Conservation (phyloP, 345 rosid species). For the Physaria fendleri region DNA sequence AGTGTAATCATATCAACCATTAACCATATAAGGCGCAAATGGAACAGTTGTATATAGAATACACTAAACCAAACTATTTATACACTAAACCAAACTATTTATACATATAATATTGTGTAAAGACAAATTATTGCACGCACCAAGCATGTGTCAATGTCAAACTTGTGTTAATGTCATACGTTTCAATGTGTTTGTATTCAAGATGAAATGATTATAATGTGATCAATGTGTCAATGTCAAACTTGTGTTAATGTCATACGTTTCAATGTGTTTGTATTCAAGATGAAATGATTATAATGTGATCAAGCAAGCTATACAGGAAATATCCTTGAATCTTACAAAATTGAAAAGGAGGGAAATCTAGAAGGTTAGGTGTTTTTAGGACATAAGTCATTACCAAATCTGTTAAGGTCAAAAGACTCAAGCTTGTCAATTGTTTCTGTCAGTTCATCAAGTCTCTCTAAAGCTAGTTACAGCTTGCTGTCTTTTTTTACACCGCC, state of each 20-base stretch:
- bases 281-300: no score
- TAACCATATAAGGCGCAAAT: constrained; percentile 6
- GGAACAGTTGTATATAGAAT: constrained; percentile 21
- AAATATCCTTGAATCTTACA: no score
- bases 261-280: background rate
- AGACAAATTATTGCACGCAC: constrained; percentile 27
- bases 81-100: constrained; percentile 10
- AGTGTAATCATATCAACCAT: constrained; percentile 11
- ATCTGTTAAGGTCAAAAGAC: constrained; percentile 24
- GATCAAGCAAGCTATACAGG: no score
- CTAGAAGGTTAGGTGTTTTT: constrained; percentile 14
- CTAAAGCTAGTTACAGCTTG: constrained; percentile 4
- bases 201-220: no score
- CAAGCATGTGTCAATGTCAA: constrained; percentile 15
- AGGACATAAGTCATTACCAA: constrained; percentile 16
- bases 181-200: background rate
- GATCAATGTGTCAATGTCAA: constrained; percentile 8
- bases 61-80: constrained; percentile 6
- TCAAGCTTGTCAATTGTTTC: constrained; percentile 19
- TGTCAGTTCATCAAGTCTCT: constrained; percentile 3
- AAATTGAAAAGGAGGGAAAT: no score
- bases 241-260: background rate
- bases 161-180: background rate
- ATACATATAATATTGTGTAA: background rate
- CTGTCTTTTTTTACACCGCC: background rate